These are phyloP conservation scores for Setaria viridis DNA, from an alignment of 202 grass and related monocot genomes.

Conservation along the genomic window DNA sequence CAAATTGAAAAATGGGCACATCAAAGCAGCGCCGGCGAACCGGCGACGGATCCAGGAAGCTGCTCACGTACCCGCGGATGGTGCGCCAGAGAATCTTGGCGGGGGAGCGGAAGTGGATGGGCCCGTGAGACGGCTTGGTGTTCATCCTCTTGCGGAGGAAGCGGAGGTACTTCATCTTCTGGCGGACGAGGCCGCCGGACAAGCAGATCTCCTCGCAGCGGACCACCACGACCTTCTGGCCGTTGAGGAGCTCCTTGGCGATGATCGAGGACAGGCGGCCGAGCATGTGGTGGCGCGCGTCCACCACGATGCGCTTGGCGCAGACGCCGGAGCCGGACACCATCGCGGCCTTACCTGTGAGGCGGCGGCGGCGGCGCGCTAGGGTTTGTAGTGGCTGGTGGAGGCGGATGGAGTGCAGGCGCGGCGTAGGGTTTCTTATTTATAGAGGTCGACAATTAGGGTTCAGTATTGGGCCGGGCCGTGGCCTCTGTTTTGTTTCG, in stretches of 20 bases:
- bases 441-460: constrained; percentile 44
- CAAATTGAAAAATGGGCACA: background rate
- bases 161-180: constrained; percentile 99
- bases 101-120: constrained; percentile 96
- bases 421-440: constrained; percentile 43
- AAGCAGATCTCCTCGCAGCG: constrained; percentile 99
- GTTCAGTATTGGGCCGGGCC: background rate
- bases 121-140: constrained; percentile 97
- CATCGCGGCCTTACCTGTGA: constrained; percentile 57
- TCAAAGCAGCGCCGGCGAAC: background rate
- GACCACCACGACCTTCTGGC: constrained; percentile 93
- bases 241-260: constrained; percentile 96
- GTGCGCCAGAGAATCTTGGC: constrained; percentile 98
- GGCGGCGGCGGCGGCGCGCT: constrained; percentile 41
- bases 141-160: constrained; percentile 99
- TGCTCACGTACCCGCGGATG: constrained; percentile 65
- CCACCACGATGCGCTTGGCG: constrained; percentile 71
- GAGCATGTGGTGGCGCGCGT: constrained; percentile 97
- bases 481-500: background rate
- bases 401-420: constrained; percentile 18
- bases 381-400: constrained; percentile 34
- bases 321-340: constrained; percentile 89
- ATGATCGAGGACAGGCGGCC: constrained; percentile 82
- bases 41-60: background rate
- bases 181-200: constrained; percentile 91